Evolutionary conservation across 768 basidiomycete species (phyloP).

Genomic region (Leucocoprinus sp.): DNA sequence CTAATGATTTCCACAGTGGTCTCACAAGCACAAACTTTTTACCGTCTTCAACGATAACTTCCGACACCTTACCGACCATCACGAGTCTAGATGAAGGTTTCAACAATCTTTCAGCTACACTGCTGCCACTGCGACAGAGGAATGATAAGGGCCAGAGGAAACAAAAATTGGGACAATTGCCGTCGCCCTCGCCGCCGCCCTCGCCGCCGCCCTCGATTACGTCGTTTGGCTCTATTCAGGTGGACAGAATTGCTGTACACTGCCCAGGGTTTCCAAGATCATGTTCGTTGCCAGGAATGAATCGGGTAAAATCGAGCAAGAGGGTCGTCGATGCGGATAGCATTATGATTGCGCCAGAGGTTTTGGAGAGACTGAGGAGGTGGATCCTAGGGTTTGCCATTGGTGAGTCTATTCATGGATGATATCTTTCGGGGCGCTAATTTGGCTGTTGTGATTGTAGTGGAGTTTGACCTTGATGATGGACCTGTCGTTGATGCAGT

Average conservation of each 20-base stretch:
- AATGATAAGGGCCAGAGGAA: background rate
- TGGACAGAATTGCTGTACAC: background rate
- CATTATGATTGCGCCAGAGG: constrained; percentile 40
- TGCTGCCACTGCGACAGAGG: background rate
- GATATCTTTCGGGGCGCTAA: constrained; percentile 4
- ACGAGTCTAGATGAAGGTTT: constrained; percentile 4
- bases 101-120: background rate
- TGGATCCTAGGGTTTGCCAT: constrained; percentile 67
- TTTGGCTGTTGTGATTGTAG: constrained; percentile 23
- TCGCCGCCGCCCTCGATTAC: background rate
- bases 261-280: constrained; percentile 29
- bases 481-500: constrained; percentile 72
- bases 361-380: constrained; percentile 41
- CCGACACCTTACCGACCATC: background rate
- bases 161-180: background rate
- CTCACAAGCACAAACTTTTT: background rate
- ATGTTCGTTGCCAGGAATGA: constrained; percentile 35
- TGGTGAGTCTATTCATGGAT: constrained; percentile 31
- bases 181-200: background rate
- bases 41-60: background rate
- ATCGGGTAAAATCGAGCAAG: constrained; percentile 19
- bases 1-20: background rate
- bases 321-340: constrained; percentile 28
- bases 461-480: constrained; percentile 84
- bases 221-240: background rate